Evolutionary conservation across 1,284 basidiomycete species (phyloP).

Genomic region (Exobasidium cylindrosporum): DNA sequence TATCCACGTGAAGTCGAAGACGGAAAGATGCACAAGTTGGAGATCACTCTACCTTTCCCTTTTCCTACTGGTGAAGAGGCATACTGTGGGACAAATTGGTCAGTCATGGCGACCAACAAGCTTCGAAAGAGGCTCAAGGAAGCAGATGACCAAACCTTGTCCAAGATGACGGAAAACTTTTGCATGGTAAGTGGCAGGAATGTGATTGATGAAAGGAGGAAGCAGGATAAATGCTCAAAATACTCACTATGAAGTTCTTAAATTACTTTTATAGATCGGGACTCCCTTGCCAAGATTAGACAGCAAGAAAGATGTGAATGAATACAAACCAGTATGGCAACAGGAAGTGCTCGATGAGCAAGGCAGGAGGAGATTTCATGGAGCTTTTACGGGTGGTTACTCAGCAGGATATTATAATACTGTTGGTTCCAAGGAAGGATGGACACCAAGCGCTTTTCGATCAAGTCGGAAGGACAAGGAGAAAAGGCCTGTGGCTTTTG

Average conservation of each 20-base stretch:
- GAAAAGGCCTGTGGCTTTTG: neutral
- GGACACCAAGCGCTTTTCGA: constrained; percentile 80
- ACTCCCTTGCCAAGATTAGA: constrained; percentile 85
- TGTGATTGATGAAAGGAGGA: too few relatives aligned
- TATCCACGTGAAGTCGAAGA: too few relatives aligned
- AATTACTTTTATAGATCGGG: constrained; percentile 77
- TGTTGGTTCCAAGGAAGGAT: constrained; percentile 95
- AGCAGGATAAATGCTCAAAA: too few relatives aligned
- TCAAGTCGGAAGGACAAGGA: constrained; percentile 49
- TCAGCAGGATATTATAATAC: constrained; percentile 96
- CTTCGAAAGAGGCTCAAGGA: constrained; percentile 70
- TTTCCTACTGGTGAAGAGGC: neutral
- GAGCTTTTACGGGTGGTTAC: constrained; percentile 96
- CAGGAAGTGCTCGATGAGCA: constrained; percentile 95
- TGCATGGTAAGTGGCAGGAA: constrained; percentile 65
- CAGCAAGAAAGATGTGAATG: constrained; percentile 77
- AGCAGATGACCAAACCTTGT: constrained; percentile 70
- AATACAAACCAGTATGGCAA: constrained; percentile 95
- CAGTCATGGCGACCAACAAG: constrained; percentile 58
- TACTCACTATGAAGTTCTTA: too few relatives aligned
- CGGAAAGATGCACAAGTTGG: too few relatives aligned
- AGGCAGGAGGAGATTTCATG: constrained; percentile 84
- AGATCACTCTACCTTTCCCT: too few relatives aligned
- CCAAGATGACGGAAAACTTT: constrained; percentile 77
- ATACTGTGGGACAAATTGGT: neutral